Evolutionary conservation across 345 rosid species (phyloP), one percentile per base, ranked within the genome.

Genomic region (Citrus unshiu): DNA sequence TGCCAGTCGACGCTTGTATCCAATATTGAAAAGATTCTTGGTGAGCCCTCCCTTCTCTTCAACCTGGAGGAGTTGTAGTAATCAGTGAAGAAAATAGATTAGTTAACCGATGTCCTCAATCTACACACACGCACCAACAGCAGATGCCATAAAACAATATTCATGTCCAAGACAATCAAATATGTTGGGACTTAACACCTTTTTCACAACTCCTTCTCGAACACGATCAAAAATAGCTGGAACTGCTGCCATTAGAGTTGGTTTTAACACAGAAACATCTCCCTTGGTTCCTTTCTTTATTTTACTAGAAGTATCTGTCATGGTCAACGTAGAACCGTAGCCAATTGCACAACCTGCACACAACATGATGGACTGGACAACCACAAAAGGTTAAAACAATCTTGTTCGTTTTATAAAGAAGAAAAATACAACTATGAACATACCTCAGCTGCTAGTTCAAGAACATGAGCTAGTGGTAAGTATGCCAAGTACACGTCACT

Each of bases 371-470:
- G 86, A 80, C 98, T 95, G 87, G 83, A 83, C 70, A 85, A 70
- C 77, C 79, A 84, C n/a, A 82, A 27, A 46, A 25, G 39, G 59
- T 76, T 76, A 82, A 77, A 77, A 73, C 84, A 59, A 74, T 77
- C 71, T 73, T 21, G 6, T 66, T 29, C 25, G 27, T 10, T 32
- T 58, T 14, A 19, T 21, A 73, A 46, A 62, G n/a, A 84, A 76
- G 37, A 80, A 66, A 49, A 78, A 57, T 37, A 24, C 46, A 70
- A 49, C 19, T 62, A 30, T 32, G 29, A 72, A 75, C 54, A 34
- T 76, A 93, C 98, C 98, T 93, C 98, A 81, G 97, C 97, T 74
- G 89, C 98, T 77, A 95, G 88, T 77, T 95, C 98, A 75, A 95
- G 89, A 80, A 95, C 97, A 90, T 95, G 98, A 81, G 98, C 98